Evolutionary conservation across 2,329 filamentous ascomycete genomes (phyloP).

Genomic region (Periconia sp.): DNA sequence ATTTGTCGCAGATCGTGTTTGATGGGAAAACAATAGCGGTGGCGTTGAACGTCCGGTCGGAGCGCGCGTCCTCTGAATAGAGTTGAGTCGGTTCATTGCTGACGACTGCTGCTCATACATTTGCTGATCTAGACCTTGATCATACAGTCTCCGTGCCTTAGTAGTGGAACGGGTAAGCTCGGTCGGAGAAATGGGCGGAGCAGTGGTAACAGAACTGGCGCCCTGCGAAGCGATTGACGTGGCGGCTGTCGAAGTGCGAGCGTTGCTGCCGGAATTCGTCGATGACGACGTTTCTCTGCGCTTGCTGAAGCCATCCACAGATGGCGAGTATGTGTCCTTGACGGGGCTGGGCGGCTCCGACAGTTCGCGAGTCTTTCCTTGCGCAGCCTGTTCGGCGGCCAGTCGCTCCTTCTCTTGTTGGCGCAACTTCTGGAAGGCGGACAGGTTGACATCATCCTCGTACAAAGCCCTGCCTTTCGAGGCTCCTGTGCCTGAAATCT

Average conservation of each 20-base stretch:
- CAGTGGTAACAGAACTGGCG: conserved; percentile 42
- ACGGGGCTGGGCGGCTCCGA: conserved; percentile 55
- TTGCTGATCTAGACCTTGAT: conserved; percentile 79
- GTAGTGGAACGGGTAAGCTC: conserved; percentile 69
- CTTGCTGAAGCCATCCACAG: conserved; percentile 69
- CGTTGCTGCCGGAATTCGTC: conserved; percentile 72
- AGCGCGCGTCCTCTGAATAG: conserved; percentile 66
- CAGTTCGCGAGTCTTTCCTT: conserved; percentile 48
- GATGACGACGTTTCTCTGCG: conserved; percentile 86
- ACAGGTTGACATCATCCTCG: conserved; percentile 83
- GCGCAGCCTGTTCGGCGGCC: conserved; percentile 21
- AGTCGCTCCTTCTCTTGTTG: conserved; percentile 58
- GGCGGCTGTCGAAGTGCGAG: conserved; percentile 80
- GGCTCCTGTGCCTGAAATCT: conserved; percentile 65
- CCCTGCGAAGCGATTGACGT: conserved; percentile 84
- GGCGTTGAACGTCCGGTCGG: conserved; percentile 60
- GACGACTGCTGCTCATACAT: conserved; percentile 81
- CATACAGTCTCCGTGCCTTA: conserved; percentile 79
- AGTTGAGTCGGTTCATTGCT: conserved; percentile 79
- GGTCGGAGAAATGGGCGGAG: conserved; percentile 34
- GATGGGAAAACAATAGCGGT: conserved; percentile 48
- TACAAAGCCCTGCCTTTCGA: conserved; percentile 65
- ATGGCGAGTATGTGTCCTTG: conserved; percentile 57
- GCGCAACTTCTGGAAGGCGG: conserved; percentile 80
- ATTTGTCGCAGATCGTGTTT: conserved; percentile 54